Evolutionary conservation across 148 eudicot genomes (phyloP).

Genomic region (Amaranthus cruentus): DNA sequence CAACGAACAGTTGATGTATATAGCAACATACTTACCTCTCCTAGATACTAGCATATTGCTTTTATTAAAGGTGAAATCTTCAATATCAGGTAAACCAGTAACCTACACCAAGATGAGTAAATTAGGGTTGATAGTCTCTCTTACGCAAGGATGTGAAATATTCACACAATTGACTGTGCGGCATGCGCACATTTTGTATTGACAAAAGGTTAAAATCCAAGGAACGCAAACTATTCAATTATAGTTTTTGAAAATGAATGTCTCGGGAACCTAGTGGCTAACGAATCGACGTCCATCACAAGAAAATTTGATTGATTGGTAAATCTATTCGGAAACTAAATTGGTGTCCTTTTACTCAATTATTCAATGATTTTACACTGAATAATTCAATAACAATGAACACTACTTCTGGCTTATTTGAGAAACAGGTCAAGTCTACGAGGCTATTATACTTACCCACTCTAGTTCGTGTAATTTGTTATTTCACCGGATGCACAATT

Average conservation of each 20-base stretch:
- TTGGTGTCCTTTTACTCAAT: no score
- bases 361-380: no score
- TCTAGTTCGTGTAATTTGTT: no score
- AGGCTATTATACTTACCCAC: no score
- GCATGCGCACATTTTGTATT: not conserved
- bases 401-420: no score
- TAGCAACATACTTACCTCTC: constrained; percentile 36
- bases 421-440: no score
- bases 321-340: no score
- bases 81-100: constrained; percentile 59
- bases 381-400: no score
- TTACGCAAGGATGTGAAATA: not conserved
- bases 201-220: not conserved
- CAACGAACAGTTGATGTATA: constrained; percentile 1
- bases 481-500: no score
- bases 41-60: constrained; percentile 26
- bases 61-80: constrained; percentile 63
- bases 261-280: not conserved
- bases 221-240: not conserved
- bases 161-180: not conserved
- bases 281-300: not conserved
- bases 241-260: not conserved
- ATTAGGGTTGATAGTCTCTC: not conserved
- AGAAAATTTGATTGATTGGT: not conserved
- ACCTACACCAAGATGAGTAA: constrained; percentile 19